These are phyloP conservation scores for Brasenia schreberi DNA, from an alignment of 164 flowering plant species.

Conservation along the genomic window DNA sequence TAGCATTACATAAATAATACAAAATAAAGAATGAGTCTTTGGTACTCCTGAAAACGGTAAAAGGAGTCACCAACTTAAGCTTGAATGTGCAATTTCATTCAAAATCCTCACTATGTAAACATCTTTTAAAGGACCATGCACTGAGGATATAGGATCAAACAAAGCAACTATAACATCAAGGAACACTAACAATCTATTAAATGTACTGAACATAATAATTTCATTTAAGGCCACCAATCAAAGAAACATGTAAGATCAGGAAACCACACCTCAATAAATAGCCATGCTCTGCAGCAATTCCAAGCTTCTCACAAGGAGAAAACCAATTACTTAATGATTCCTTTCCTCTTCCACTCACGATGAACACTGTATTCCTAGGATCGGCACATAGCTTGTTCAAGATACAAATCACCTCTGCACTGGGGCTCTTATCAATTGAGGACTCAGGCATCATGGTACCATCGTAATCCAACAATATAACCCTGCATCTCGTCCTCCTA, in stretches of 20 bases:
- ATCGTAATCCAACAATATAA: constrained; percentile 63
- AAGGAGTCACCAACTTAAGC: too few relatives aligned
- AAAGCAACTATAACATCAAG: too few relatives aligned
- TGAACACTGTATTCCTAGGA: constrained; percentile 40
- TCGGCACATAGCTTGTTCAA: constrained; percentile 46
- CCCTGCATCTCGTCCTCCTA: constrained; percentile 37
- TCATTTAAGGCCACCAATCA: background rate
- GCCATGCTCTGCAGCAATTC: constrained; percentile 81
- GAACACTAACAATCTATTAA: too few relatives aligned
- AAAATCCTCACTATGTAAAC: too few relatives aligned
- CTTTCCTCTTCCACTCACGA: constrained; percentile 73
- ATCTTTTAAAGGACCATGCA: too few relatives aligned
- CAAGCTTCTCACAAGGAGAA: constrained; percentile 61
- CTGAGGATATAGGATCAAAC: too few relatives aligned
- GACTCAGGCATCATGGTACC: constrained; percentile 74
- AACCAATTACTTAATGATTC: constrained; percentile 61
- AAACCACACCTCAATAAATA: constrained; percentile 43
- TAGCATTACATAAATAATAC: too few relatives aligned
- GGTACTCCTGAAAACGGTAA: too few relatives aligned
- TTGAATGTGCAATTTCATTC: too few relatives aligned
- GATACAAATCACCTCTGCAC: constrained; percentile 41
- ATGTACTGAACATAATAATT: too few relatives aligned
- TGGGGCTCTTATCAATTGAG: constrained; percentile 52
- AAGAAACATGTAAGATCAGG: background rate
- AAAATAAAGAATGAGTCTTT: too few relatives aligned